Conservation (phyloP, 257 asterid species). For the Vinca minor region DNA sequence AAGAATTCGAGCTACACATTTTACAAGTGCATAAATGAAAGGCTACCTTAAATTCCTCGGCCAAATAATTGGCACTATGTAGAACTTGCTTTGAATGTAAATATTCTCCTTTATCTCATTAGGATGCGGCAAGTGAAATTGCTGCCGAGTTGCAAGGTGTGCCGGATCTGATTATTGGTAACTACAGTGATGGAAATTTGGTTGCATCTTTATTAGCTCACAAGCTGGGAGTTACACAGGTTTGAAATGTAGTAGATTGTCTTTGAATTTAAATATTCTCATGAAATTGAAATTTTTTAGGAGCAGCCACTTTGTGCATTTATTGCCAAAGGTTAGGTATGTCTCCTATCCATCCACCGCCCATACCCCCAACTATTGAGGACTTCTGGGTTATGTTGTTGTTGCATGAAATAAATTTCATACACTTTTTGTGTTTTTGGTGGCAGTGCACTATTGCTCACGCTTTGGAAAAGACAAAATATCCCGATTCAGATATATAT, state of each 20-base stretch:
- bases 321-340: too few relatives aligned
- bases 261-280: background rate
- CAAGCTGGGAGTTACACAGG: conserved; percentile 94
- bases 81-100: too few relatives aligned
- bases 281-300: too few relatives aligned
- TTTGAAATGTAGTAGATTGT: conserved; percentile 21
- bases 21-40: background rate
- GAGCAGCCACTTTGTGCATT: too few relatives aligned
- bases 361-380: too few relatives aligned
- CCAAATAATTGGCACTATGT: too few relatives aligned
- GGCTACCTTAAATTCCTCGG: background rate
- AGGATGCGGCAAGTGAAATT: conserved; percentile 83
- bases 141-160: conserved; percentile 80
- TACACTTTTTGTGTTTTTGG: too few relatives aligned
- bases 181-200: conserved; percentile 97
- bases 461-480: conserved; percentile 96
- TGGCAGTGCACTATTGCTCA: conserved; percentile 98
- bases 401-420: too few relatives aligned
- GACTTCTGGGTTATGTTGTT: too few relatives aligned
- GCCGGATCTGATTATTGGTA: conserved; percentile 84
- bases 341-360: too few relatives aligned
- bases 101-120: conserved; percentile 6
- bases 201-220: conserved; percentile 83
- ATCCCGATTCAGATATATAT: conserved; percentile 94
- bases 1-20: background rate